These are phyloP conservation scores for Hyparrhenia diplandra DNA, from an alignment of 176 grass and related monocot genomes.

Conservation along the genomic window DNA sequence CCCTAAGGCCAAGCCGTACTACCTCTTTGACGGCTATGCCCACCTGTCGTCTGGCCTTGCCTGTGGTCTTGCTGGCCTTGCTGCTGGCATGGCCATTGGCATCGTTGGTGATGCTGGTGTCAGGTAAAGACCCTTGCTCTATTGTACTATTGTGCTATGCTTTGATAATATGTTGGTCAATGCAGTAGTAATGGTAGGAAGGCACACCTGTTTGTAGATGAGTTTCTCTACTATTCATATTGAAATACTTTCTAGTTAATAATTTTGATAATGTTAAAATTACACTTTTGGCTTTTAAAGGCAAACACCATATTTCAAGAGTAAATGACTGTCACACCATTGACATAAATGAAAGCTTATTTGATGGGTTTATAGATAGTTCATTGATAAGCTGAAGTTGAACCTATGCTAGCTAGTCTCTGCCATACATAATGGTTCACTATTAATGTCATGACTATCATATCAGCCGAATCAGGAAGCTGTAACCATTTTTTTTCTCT, in stretches of 20 bases:
- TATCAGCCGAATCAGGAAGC: not conserved
- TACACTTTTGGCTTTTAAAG: not conserved
- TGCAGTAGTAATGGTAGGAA: not conserved
- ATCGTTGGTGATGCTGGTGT: constrained; percentile 69
- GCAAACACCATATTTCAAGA: not conserved
- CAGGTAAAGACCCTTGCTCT: too few species aligned
- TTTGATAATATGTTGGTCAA: not conserved
- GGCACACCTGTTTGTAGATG: not conserved
- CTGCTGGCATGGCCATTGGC: constrained; percentile 69
- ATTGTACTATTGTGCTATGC: not conserved
- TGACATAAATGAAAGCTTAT: not conserved
- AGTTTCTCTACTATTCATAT: not conserved
- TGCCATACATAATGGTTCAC: not conserved
- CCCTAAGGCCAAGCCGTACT: constrained; percentile 76
- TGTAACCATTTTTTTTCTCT: not conserved
- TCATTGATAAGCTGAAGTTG: not conserved
- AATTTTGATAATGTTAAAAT: not conserved
- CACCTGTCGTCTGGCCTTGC: constrained; percentile 63
- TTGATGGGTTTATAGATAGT: not conserved
- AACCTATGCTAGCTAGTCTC: not conserved
- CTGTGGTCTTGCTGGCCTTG: constrained; percentile 57
- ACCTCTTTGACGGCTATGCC: constrained; percentile 63
- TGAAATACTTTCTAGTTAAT: not conserved
- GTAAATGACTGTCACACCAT: not conserved
- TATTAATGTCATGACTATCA: not conserved